Percentiles rank a stretch among this genome's conserved stretches.
Conservation (phyloP, 1,284 basidiomycete species). For the Inonotus hispidus region DNA sequence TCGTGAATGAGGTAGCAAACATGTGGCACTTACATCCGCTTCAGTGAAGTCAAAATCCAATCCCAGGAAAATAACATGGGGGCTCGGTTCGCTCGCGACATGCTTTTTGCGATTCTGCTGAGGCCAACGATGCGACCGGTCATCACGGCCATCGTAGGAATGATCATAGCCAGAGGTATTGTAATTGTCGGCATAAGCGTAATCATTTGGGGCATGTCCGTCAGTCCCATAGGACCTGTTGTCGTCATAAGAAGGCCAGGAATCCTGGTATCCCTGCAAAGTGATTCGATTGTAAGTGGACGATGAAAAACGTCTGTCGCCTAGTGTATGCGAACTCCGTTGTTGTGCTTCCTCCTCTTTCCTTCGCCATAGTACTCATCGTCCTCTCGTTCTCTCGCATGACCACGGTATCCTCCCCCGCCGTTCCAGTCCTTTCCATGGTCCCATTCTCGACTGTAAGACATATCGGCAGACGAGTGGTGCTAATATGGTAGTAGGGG, state of each 20-base stretch:
- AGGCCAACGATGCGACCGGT: constrained; percentile 36
- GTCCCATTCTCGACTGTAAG: constrained; percentile 79
- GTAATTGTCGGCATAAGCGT: constrained; percentile 28
- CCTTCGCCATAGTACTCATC: constrained; percentile 48
- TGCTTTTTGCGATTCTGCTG: constrained; percentile 59
- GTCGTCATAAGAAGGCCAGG: constrained; percentile 36
- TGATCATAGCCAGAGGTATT: constrained; percentile 29
- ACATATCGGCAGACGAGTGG: constrained; percentile 38
- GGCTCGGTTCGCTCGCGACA: constrained; percentile 73
- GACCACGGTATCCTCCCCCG: constrained; percentile 32
- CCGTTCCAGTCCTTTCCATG: constrained; percentile 61
- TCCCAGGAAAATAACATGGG: constrained; percentile 89
- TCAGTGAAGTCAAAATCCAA: constrained; percentile 86
- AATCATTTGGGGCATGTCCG: constrained; percentile 31
- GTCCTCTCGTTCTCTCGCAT: constrained; percentile 40
- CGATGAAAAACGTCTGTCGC: constrained; percentile 17
- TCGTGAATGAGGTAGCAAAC: background rate
- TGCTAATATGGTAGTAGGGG: constrained; percentile 3
- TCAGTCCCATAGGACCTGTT: constrained; percentile 33
- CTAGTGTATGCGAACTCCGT: constrained; percentile 46
- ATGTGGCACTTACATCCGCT: constrained; percentile 61
- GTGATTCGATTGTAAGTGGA: constrained; percentile 18
- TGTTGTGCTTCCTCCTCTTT: constrained; percentile 73
- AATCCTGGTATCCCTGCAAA: constrained; percentile 45
- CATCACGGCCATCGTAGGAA: constrained; percentile 27